phyloP scores from a whole-genome alignment of 2,329 filamentous ascomycete species.

The Alternaria triticina region DNA sequence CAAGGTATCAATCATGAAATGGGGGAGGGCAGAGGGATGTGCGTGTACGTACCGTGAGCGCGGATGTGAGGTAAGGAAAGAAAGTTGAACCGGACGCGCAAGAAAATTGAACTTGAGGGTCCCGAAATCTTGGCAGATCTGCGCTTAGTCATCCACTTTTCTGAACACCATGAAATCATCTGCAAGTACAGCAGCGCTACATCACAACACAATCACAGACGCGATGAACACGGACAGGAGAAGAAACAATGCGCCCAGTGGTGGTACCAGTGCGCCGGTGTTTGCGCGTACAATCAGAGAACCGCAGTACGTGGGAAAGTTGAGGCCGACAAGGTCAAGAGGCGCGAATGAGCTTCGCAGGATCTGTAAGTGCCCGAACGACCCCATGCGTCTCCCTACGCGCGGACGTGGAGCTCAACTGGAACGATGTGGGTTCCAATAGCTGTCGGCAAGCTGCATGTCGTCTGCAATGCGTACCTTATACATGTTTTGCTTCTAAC shows the following conservation, averaged over 20 bases:
- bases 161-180: slow-evolving; percentile 18
- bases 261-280: slow-evolving; percentile 75
- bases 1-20: slow-evolving; percentile 60
- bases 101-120: slow-evolving; percentile 32
- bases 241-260: slow-evolving; percentile 85
- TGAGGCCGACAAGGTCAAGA: slow-evolving; percentile 63
- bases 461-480: not conserved
- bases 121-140: slow-evolving; percentile 39
- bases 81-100: slow-evolving; percentile 27
- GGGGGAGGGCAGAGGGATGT: not conserved
- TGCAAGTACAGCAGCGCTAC: not conserved
- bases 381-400: not conserved
- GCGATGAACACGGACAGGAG: slow-evolving; percentile 68
- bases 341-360: slow-evolving; percentile 76
- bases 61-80: slow-evolving; percentile 26
- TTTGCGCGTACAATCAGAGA: slow-evolving; percentile 64
- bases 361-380: slow-evolving; percentile 70
- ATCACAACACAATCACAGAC: slow-evolving; percentile 19
- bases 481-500: slow-evolving; percentile 19
- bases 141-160: slow-evolving; percentile 36
- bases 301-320: slow-evolving; percentile 52
- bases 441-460: not conserved
- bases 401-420: not conserved
- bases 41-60: slow-evolving; percentile 33
- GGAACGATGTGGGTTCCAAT: not conserved